A percentile compares a stretch with the other conserved stretches of the same genome.
Evolutionary conservation across 371 early-diverging fungal genomes (phyloP).

Genomic region (Mucor piriformis): DNA sequence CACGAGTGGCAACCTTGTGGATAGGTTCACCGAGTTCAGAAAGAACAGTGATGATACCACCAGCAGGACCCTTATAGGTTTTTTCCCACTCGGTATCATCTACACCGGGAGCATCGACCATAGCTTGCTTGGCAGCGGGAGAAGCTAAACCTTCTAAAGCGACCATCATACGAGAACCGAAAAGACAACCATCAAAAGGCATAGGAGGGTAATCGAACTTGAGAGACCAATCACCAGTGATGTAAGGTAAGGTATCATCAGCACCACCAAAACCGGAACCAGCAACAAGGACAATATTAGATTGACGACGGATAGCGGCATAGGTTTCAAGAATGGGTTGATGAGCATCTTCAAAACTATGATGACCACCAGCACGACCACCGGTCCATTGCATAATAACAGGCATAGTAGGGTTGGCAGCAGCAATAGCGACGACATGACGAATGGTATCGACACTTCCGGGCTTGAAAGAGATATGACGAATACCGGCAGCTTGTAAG

Average conservation of each 20-base stretch:
- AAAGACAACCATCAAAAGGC: constrained; percentile 95
- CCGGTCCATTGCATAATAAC: constrained; percentile 97
- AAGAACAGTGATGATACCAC: constrained; percentile 92
- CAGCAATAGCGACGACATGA: constrained; percentile 84
- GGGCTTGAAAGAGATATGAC: constrained; percentile 93
- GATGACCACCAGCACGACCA: constrained; percentile 97
- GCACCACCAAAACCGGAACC: constrained; percentile 94
- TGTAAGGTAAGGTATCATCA: constrained; percentile 90
- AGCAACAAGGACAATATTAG: constrained; percentile 88
- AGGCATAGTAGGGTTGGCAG: constrained; percentile 88
- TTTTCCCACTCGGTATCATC: constrained; percentile 91
- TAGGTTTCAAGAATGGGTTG: constrained; percentile 94
- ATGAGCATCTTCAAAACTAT: constrained; percentile 96
- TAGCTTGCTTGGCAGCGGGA: constrained; percentile 86
- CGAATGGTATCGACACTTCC: constrained; percentile 86
- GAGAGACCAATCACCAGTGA: constrained; percentile 93
- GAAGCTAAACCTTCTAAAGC: constrained; percentile 90
- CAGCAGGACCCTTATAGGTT: constrained; percentile 89
- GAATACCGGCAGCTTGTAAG: constrained; percentile 81
- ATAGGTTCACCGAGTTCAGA: constrained; percentile 97
- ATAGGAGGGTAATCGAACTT: constrained; percentile 88
- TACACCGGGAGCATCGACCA: constrained; percentile 90
- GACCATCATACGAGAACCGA: constrained; percentile 96
- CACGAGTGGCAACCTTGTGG: constrained; percentile 96
- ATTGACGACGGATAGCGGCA: constrained; percentile 82